Evolutionary conservation across 371 early-diverging fungal genomes (phyloP), one percentile per base, ranked within the genome.

Genomic region (Rhizopus sp.): DNA sequence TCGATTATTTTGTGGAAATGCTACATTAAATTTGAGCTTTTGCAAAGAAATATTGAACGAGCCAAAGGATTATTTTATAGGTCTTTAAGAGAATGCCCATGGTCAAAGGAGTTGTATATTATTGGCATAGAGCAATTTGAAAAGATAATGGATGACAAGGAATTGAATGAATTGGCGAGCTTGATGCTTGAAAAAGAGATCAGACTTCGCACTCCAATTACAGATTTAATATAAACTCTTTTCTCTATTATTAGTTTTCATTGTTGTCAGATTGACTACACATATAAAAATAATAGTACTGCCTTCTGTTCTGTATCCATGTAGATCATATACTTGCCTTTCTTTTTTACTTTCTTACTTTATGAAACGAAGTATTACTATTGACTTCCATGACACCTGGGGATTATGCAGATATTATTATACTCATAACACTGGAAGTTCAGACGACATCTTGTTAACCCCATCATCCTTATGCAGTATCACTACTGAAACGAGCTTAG

Each of bases 161-260:
- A 88, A 60, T 47, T 77, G 33, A 70, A 71, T 53, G 85, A 86
- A 46, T 60, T 85, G 8, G 52, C 77, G 12, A 73, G 77, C 23
- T 60, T 86, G 32, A 82, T 88, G 78, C 82, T 86, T 67, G 87
- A 86, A 60, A 88, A 86, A 59, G 88, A 86, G 53, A 70, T 88
- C 4, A 70, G 88, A 31, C 56, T 85, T 17, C 72, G 86, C 47
- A 57, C 57, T 7, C 44, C 68, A 1, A 58, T 73, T 7, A 76
- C 75, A 5, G 60, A 70, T 57, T 30, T 13, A 17, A 42, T 42
- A 15, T 42, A 42, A 42, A 17, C 8, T 23, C 23, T 23, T 23
- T 2, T 23, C 23, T 23, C 23, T 23, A 23, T 23, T 23, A 23
- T 23, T 23, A 42, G n/a, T 16, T n/a, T 42, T 1, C 16, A 13